A percentile compares a stretch with the other conserved stretches of the same genome.
These are phyloP conservation scores for Lophiotrema nucula DNA, from an alignment of 495 filamentous ascomycete genomes.

Conservation along the genomic window DNA sequence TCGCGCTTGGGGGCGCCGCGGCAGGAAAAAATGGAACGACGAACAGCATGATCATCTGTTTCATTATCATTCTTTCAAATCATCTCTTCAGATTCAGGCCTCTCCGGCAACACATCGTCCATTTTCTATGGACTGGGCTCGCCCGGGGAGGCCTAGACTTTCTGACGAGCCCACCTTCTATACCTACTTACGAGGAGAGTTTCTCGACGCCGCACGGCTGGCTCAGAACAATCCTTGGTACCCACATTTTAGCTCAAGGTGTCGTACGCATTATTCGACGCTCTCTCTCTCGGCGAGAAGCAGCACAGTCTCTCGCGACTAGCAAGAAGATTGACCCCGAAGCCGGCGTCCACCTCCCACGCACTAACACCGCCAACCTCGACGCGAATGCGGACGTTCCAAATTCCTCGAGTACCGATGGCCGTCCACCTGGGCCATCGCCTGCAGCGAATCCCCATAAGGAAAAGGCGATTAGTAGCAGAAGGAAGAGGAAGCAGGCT, in stretches of 20 bases:
- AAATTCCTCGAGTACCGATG: constrained; percentile 52
- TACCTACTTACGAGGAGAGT: constrained; percentile 20
- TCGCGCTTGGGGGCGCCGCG: constrained; percentile 85
- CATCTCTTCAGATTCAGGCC: constrained; percentile 62
- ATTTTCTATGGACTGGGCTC: constrained; percentile 34
- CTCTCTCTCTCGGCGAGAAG: constrained; percentile 29
- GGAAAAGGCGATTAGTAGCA: constrained; percentile 59
- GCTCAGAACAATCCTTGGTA: constrained; percentile 31
- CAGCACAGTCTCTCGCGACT: constrained; percentile 25
- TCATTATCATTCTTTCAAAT: constrained; percentile 69
- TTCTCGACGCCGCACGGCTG: constrained; percentile 31
- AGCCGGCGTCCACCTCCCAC: constrained; percentile 29
- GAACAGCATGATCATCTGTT: constrained; percentile 72
- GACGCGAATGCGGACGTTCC: constrained; percentile 47
- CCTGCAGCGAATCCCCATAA: constrained; percentile 51
- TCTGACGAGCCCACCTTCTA: constrained; percentile 30
- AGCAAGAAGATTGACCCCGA: constrained; percentile 42
- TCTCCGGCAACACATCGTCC: constrained; percentile 47
- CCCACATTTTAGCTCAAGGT: constrained; percentile 40
- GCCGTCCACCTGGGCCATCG: constrained; percentile 49
- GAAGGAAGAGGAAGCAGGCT: constrained; percentile 85
- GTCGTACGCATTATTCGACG: constrained; percentile 39
- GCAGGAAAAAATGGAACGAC: constrained; percentile 61
- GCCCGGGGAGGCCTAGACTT: constrained; percentile 35
- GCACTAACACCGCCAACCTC: constrained; percentile 25